phyloP scores from a whole-genome alignment of 1,139 yeast species.

The Lodderomyces metapsilosis region DNA sequence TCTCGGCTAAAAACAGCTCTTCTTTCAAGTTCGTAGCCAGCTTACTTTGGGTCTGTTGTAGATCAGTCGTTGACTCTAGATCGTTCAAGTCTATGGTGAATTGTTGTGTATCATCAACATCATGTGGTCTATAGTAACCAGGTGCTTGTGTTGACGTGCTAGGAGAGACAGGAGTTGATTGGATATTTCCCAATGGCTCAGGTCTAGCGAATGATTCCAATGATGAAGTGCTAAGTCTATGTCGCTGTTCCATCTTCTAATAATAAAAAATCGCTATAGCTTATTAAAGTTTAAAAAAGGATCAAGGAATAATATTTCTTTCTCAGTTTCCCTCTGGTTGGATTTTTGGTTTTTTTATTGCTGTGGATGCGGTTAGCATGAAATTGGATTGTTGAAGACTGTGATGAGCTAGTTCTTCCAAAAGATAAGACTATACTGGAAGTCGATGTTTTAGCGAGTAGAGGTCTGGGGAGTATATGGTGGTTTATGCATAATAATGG shows the following conservation, averaged over 20 bases:
- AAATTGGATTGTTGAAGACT: too few species aligned
- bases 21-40: constrained; percentile 3
- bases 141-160: background rate
- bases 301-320: too few species aligned
- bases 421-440: too few species aligned
- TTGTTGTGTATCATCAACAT: background rate
- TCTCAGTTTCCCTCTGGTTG: background rate
- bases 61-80: background rate
- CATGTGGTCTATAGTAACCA: background rate
- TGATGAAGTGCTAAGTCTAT: background rate
- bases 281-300: too few species aligned
- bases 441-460: too few species aligned
- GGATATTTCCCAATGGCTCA: background rate
- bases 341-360: too few species aligned
- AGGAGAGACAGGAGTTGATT: background rate
- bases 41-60: background rate
- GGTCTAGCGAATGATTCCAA: background rate
- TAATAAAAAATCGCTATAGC: too few species aligned
- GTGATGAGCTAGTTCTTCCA: too few species aligned
- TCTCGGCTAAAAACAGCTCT: constrained; percentile 3
- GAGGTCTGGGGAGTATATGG: too few species aligned
- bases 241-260: background rate
- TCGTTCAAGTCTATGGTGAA: constrained; percentile 1
- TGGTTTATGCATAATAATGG: too few species aligned
- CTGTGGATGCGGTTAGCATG: too few species aligned